Base-by-base conservation (phyloP, 2,329 filamentous ascomycete species). In the Hypoxylon sp. region DNA sequence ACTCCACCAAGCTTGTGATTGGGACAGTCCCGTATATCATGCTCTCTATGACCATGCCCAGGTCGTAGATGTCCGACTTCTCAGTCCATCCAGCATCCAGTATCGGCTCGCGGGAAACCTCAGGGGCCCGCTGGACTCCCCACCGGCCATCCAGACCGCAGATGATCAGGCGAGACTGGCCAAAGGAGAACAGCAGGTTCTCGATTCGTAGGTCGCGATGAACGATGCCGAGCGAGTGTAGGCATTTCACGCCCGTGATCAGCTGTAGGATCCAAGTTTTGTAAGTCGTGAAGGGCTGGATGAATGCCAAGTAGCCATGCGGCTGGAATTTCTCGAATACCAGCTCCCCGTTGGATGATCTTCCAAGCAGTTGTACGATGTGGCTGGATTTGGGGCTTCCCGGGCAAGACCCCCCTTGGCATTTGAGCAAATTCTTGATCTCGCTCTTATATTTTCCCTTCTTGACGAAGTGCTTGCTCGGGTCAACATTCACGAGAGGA, bases 1-100 rank as follows among this genome's bases (percentile, higher is more conserved):
- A 66, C 32, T 65, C 61, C n/a, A 67, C 55, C 2, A 50, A 42
- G 6, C n/a, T 12, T 2, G 58, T 65, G 30, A 65, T 55, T 12
- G 63, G 63, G n/a, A 12, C 48, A 19, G 67, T 68, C 3, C 56
- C 63, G 31, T 66, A 66, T 7, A 68, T 45, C 59, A 67, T 62
- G 19, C 59, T 9, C 40, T 63, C 62, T 52, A 68, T 62, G 26
- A 45, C 55, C 7, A 53, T 35, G 19, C 65, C 66, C 30, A 64
- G 35, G 31, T 67, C 63, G 30, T 67, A 67, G 2, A 67, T 59
- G 26, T 67, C 66, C 2, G 65, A 66, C 30, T 11, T 29, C 9
- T 46, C 11, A 15, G 48, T 47, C 59, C 60, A 59, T 15, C 54
- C 57, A 3, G 49, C 40, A 42, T 51, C 49, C 9, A 27, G 4